Evolutionary conservation across 2,329 filamentous ascomycete genomes (phyloP).

Genomic region (Trichophyton verrucosum): DNA sequence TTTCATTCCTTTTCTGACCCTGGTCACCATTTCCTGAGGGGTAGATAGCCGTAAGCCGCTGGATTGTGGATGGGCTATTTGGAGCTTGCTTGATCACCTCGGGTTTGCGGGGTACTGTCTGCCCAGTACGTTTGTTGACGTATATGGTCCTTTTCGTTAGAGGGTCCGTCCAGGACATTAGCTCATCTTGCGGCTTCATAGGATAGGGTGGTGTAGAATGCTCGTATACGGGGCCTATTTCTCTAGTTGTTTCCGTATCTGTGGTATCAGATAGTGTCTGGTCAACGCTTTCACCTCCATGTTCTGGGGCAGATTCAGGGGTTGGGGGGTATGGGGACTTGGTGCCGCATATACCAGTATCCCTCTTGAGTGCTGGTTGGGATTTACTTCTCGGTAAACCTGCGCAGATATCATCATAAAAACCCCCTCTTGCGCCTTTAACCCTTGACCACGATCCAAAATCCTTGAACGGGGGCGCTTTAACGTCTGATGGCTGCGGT

Average conservation of each 20-base stretch:
- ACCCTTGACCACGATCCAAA: constrained; percentile 32
- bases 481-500: background rate
- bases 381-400: constrained; percentile 11
- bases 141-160: constrained; percentile 32
- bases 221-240: background rate
- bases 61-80: background rate
- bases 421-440: constrained; percentile 23
- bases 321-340: background rate
- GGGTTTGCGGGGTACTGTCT: constrained; percentile 16
- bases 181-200: constrained; percentile 18
- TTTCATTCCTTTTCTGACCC: background rate
- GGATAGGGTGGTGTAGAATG: background rate
- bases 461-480: constrained; percentile 10
- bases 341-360: background rate
- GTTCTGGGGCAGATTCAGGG: no score
- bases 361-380: background rate
- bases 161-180: constrained; percentile 48
- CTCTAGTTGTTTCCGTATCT: no score
- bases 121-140: constrained; percentile 26
- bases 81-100: background rate
- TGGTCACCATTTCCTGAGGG: no score
- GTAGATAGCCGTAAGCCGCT: background rate
- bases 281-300: background rate
- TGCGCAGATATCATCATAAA: constrained; percentile 14
- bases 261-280: background rate